A percentile compares a stretch with the other conserved stretches of the same genome.
Conservation (phyloP, 306 rosid genomes). For the Acacia melanoxylon region DNA sequence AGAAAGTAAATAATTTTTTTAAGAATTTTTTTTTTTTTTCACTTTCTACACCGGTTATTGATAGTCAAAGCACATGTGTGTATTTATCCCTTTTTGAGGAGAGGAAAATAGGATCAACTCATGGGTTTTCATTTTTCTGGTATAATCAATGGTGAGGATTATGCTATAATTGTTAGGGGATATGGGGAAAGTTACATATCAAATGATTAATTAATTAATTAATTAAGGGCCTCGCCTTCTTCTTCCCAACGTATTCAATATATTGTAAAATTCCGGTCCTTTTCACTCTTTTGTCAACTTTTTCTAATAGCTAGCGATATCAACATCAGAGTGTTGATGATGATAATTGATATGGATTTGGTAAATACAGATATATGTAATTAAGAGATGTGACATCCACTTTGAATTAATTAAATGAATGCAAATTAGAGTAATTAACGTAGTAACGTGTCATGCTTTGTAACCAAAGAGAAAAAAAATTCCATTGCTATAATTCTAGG, state of each 20-base stretch:
- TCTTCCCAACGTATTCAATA: neutral
- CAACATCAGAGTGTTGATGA: neutral
- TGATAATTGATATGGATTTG: neutral
- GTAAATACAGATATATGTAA: neutral
- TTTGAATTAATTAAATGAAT: neutral
- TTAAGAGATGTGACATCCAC: neutral
- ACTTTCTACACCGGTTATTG: too few relatives aligned
- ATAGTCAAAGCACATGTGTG: too few relatives aligned
- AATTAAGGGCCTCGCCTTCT: neutral
- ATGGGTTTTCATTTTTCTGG: too few relatives aligned
- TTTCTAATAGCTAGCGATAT: neutral
- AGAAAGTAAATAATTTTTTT: too few relatives aligned
- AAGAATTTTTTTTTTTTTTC: too few relatives aligned
- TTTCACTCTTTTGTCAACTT: neutral
- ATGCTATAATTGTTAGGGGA: neutral
- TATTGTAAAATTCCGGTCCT: neutral
- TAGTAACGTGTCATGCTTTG: neutral
- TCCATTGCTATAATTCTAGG: conserved; percentile 33
- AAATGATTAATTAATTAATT: neutral
- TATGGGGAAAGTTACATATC: neutral
- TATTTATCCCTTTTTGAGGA: too few relatives aligned
- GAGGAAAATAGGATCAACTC: too few relatives aligned
- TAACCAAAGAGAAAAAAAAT: neutral
- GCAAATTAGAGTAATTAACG: neutral
- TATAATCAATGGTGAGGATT: neutral